Evolutionary conservation across 2,329 filamentous ascomycete genomes (phyloP), one percentile per base, ranked within the genome.

Genomic region (Acrodontium crateriforme): DNA sequence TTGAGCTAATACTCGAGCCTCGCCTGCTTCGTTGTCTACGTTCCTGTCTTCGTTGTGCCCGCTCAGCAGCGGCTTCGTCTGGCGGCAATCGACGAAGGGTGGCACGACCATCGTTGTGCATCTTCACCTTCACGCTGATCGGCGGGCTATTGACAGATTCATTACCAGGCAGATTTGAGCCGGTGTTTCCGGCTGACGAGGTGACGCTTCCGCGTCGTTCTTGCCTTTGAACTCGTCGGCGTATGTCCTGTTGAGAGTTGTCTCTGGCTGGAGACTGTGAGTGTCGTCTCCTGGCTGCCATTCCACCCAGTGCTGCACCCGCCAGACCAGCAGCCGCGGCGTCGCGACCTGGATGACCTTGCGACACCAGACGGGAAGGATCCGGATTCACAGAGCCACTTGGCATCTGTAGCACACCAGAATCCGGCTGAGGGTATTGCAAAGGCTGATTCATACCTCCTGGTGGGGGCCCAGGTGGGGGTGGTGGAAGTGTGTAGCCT

Each of bases 121-220:
- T 71, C 44, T 73, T 72, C 22, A 76, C 63, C 47, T 74, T 73
- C 30, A 77, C 63, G 16, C 66, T 71, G 25, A 74, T 68, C 2
- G 70, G 69, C n/a, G 69, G 69, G 63, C 52, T 35, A 60, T 59
- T 30, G n/a, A 29, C 37, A 39, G 29, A 50, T 51, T 33, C 44
- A 29, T 45, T 42, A 5, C 10, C 10, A 12, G n/a, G n/a, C 4
- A 12, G 10, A 29, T 39, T 46, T n/a, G 46, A 27, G 16, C 31
- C 33, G 18, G 30, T 34, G 22, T 37, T 31, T 11, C 38, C 42
- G 7, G 38, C 42, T 13, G 44, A 41, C 24, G 35, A 39, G 16
- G 25, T 31, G 23, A 22, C 20, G 10, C 21, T 29, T 9, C 26
- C 29, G 5, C 30, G 16, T 7, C 29, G 4, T 3, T 31, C 29